A percentile compares a stretch with the other conserved stretches of the same genome.
phyloP scores from a whole-genome alignment of 495 filamentous ascomycete species.

The Neurospora tetrasperma region DNA sequence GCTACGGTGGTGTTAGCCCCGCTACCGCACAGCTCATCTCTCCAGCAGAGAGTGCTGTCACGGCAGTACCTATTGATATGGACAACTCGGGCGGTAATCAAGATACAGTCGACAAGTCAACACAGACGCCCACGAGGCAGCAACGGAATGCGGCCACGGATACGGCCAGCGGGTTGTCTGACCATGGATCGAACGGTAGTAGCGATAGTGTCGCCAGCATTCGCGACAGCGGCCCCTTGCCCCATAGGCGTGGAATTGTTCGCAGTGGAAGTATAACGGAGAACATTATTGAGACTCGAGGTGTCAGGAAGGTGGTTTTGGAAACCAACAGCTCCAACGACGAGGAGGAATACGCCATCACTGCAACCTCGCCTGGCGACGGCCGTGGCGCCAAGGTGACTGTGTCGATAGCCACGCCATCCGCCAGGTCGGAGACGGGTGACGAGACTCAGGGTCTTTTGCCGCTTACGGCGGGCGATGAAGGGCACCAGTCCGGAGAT shows the following conservation, averaged over 20 bases:
- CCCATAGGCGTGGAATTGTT: conserved; percentile 44
- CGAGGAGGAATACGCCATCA: conserved; percentile 18
- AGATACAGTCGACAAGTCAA: not conserved
- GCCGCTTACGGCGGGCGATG: conserved; percentile 8
- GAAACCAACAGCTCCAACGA: conserved; percentile 50
- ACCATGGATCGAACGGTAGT: conserved; percentile 10
- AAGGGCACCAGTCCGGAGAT: conserved; percentile 8
- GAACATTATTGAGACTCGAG: conserved; percentile 70
- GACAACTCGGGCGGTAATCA: conserved; percentile 3
- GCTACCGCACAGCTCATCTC: conserved; percentile 21
- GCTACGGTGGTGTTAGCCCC: conserved; percentile 49
- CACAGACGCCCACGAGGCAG: conserved; percentile 1
- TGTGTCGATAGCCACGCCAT: not conserved
- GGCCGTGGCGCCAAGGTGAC: conserved; percentile 1
- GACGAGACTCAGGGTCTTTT: conserved; percentile 9
- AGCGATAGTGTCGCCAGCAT: conserved; percentile 11
- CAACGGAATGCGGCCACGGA: conserved; percentile 18
- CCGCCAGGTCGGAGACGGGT: not conserved
- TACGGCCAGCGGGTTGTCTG: not conserved
- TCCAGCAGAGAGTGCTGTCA: conserved; percentile 7
- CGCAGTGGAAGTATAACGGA: conserved; percentile 85
- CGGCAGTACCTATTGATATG: not conserved
- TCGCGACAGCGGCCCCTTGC: conserved; percentile 8
- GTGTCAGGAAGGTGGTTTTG: conserved; percentile 76
- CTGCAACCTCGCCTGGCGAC: conserved; percentile 7